Evolutionary conservation across 2,329 filamentous ascomycete genomes (phyloP).

Genomic region (Colletotrichum orbiculare): DNA sequence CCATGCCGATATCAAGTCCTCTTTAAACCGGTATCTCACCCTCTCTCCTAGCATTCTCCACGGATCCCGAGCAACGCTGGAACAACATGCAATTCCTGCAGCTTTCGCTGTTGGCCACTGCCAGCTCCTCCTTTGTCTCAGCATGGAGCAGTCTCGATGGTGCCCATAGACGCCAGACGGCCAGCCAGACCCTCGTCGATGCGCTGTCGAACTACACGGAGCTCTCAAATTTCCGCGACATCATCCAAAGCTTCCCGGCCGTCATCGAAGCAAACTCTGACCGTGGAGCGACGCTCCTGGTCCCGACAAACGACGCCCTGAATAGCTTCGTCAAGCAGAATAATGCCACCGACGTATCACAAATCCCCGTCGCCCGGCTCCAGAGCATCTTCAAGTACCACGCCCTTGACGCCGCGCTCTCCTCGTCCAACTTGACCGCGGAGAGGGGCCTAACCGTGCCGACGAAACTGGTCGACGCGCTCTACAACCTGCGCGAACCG

Average conservation of each 20-base stretch:
- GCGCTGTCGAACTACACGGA: conserved; percentile 18
- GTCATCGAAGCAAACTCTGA: conserved; percentile 14
- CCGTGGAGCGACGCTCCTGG: conserved; percentile 26
- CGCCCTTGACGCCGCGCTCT: conserved; percentile 36
- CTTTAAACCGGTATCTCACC: conserved; percentile 1
- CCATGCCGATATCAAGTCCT: neutral
- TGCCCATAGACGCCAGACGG: neutral
- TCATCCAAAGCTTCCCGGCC: conserved; percentile 21
- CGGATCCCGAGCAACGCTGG: neutral
- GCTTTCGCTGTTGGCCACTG: neutral
- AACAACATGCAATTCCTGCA: conserved; percentile 13
- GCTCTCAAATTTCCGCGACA: conserved; percentile 25
- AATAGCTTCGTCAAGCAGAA: conserved; percentile 16
- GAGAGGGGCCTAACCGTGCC: conserved; percentile 38
- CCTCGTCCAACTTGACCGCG: conserved; percentile 33
- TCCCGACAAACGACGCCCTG: conserved; percentile 33
- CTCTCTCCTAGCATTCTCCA: neutral
- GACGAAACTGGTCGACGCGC: conserved; percentile 36
- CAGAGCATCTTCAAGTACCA: conserved; percentile 50
- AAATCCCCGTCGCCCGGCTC: conserved; percentile 48
- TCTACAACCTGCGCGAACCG: conserved; percentile 38
- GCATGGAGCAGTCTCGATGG: neutral
- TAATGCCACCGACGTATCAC: conserved; percentile 43
- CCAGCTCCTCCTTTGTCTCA: neutral
- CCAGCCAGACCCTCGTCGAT: conserved; percentile 16